A percentile compares a stretch with the other conserved stretches of the same genome.
Evolutionary conservation across 352 stramenopile genomes (phyloP).

Genomic region (Sclerospora graminicola): DNA sequence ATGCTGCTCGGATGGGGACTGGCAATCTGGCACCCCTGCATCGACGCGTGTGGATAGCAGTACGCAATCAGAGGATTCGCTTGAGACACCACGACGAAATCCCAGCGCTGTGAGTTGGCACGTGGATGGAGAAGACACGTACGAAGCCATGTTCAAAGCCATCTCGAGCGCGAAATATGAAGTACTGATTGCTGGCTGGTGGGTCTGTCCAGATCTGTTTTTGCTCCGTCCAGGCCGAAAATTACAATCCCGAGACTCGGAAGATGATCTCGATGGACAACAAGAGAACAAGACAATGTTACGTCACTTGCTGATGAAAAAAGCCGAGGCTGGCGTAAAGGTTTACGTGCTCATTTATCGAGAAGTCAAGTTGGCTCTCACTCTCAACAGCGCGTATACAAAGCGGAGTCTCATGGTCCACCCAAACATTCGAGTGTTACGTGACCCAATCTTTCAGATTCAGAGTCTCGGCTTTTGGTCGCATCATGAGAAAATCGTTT

Average conservation of each 20-base stretch:
- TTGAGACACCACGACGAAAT: slow-evolving; percentile 25
- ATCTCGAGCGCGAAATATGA: slow-evolving; percentile 80
- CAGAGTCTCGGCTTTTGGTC: slow-evolving; percentile 87
- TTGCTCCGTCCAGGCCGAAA: slow-evolving; percentile 59
- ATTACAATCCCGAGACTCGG: slow-evolving; percentile 19
- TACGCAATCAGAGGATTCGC: slow-evolving; percentile 48
- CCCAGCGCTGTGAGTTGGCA: slow-evolving; percentile 73
- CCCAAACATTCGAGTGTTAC: slow-evolving; percentile 83
- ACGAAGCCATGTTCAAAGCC: slow-evolving; percentile 79
- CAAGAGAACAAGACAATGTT: slow-evolving; percentile 63
- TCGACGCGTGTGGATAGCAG: slow-evolving; percentile 38
- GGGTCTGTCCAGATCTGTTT: slow-evolving; percentile 80
- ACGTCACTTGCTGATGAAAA: slow-evolving; percentile 66
- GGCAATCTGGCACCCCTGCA: slow-evolving; percentile 12
- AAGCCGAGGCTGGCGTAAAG: slow-evolving; percentile 73
- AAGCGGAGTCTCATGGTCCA: slow-evolving; percentile 72
- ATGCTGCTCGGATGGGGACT: slow-evolving; percentile 12
- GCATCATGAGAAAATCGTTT: slow-evolving; percentile 91
- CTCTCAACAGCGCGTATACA: slow-evolving; percentile 81
- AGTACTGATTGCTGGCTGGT: slow-evolving; percentile 88
- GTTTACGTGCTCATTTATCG: slow-evolving; percentile 89
- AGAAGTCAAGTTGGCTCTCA: slow-evolving; percentile 83
- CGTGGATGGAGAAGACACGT: slow-evolving; percentile 82
- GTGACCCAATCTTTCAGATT: slow-evolving; percentile 87
- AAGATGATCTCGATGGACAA: slow-evolving; percentile 20